These are phyloP conservation scores for Globisporangium paddicum DNA, from an alignment of 352 stramenopile species.

Conservation along the genomic window DNA sequence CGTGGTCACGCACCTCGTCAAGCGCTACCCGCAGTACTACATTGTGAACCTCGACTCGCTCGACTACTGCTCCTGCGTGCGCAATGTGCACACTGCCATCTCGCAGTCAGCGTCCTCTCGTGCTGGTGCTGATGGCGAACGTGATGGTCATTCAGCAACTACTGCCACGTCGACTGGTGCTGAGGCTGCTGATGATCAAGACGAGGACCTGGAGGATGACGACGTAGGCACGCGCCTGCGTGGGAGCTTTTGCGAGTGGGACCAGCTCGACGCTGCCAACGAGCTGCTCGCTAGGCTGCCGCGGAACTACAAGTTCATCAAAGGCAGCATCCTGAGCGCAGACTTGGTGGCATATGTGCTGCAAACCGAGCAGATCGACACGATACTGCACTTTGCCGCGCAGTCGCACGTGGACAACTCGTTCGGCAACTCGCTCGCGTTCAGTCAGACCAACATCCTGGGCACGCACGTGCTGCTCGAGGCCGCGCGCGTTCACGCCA, in stretches of 20 bases:
- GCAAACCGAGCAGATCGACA: conserved; percentile 94
- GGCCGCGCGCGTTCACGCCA: conserved; percentile 84
- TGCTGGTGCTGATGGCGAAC: background rate
- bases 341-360: conserved; percentile 96
- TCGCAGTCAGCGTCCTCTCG: conserved; percentile 2
- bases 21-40: conserved; percentile 97
- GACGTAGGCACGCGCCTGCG: conserved; percentile 38
- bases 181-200: background rate
- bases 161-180: background rate
- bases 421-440: conserved; percentile 98
- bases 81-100: conserved; percentile 65
- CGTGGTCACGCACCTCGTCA: conserved; percentile 94
- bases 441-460: conserved; percentile 98
- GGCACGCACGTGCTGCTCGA: conserved; percentile 98
- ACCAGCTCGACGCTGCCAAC: conserved; percentile 15
- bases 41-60: conserved; percentile 96
- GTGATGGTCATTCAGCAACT: background rate
- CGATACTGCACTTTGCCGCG: conserved; percentile 98
- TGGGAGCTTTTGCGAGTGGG: conserved; percentile 54
- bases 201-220: background rate
- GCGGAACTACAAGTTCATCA: conserved; percentile 83
- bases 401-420: conserved; percentile 98
- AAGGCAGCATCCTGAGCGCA: conserved; percentile 93
- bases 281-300: background rate
- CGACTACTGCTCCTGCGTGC: conserved; percentile 70